Base-by-base conservation (phyloP, 1,139 yeast genomes). In the Sugiyamaella novakii region DNA sequence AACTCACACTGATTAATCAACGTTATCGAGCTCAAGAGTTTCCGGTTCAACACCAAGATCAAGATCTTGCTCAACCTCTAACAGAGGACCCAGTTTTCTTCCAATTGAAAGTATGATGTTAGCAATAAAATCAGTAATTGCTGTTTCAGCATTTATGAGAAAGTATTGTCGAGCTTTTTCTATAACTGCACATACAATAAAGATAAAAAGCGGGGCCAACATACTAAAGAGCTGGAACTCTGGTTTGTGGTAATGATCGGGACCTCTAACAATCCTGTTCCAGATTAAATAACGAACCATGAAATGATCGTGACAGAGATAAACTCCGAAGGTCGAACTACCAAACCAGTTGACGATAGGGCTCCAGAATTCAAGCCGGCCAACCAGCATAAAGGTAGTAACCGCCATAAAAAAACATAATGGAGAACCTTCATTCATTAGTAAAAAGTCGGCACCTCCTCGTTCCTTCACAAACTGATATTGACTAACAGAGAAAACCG, bases 251-350 rank as follows among this genome's bases (percentile, higher is more conserved):
- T 36, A 33, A 18, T 37, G 30, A 36, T 5, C 11, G n/a, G 14
- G 25, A 3, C 29, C 47, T 14, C 15, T 17, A 10, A 44, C 25
- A 28, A 34, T 21, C 7, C 24, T 15, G 8, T 44, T 11, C 37
- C 36, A 44, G 7, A 44, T 6, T 1, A 7, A 6, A 5, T 25
- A 28, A 15, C 47, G 42, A 8, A 44, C 18, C 11, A 44, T 7
- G 22, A 15, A 24, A n/a, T 44, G 38, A 2, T 44, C 47, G 25
- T 44, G 34, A 44, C 36, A 5, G n/a, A n/a, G n/a, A n/a, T n/a
- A n/a, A n/a, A n/a, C n/a, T n/a, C n/a, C n/a, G n/a, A n/a, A n/a
- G n/a, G 43, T 44, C 15, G 31, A 12, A 8, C 34, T 28, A 8
- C 38, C 47, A 22, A 36, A 19, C 43, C 43, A 36, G 24, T 44